These are phyloP conservation scores for Cryptosporidium viatorum DNA, from an alignment of 169 alveolate genomes.

Conservation along the genomic window DNA sequence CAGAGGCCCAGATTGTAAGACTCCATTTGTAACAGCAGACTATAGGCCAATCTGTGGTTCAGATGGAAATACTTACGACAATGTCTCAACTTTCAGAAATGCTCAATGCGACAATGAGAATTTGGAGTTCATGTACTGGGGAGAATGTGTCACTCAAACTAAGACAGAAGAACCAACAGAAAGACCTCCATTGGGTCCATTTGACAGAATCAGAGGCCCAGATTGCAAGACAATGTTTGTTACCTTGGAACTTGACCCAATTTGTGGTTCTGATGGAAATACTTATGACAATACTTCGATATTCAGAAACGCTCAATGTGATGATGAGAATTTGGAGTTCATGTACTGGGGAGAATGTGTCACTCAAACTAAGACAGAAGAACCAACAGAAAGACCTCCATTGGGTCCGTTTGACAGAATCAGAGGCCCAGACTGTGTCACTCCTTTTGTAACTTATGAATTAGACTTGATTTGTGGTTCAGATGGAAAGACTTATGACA, in stretches of 20 bases:
- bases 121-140: slow-evolving; percentile 30
- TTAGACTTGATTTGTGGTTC: slow-evolving; percentile 34
- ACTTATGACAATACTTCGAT: not conserved
- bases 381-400: slow-evolving; percentile 10
- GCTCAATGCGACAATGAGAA: slow-evolving; percentile 51
- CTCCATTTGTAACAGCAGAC: slow-evolving; percentile 4
- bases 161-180: not conserved
- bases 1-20: slow-evolving; percentile 28
- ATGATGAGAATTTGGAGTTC: slow-evolving; percentile 17
- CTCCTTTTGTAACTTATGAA: slow-evolving; percentile 9
- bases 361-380: not conserved
- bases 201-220: slow-evolving; percentile 54
- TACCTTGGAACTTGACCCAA: slow-evolving; percentile 1
- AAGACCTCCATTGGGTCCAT: slow-evolving; percentile 53
- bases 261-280: slow-evolving; percentile 56
- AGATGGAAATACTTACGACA: slow-evolving; percentile 42
- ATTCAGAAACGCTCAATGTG: slow-evolving; percentile 66
- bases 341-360: slow-evolving; percentile 34
- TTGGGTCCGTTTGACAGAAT: slow-evolving; percentile 48
- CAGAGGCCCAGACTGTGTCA: slow-evolving; percentile 58
- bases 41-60: slow-evolving; percentile 24
- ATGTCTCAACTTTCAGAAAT: slow-evolving; percentile 24
- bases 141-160: slow-evolving; percentile 33
- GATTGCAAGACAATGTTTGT: slow-evolving; percentile 11
- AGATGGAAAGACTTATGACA: slow-evolving; percentile 29